Conservation (phyloP, 179 eudicot species). For the Beta macrorhiza region DNA sequence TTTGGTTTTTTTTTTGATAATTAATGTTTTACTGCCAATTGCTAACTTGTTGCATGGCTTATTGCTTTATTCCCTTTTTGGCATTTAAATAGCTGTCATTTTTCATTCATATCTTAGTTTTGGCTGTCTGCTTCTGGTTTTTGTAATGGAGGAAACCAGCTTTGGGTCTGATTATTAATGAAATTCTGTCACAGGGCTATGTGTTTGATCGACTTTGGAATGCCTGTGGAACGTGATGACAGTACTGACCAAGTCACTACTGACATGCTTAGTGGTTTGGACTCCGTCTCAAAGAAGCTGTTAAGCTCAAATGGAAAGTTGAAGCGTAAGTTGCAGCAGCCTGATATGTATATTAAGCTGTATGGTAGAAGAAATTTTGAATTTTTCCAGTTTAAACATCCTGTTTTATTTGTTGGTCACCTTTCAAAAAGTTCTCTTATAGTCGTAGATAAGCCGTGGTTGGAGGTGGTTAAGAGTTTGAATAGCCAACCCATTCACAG, state of each 20-base stretch:
- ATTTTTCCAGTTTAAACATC: constrained; percentile 60
- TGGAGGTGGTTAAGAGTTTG: constrained; percentile 63
- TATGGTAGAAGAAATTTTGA: constrained; percentile 61
- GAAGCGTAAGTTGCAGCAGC: constrained; percentile 56
- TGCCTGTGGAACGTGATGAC: constrained; percentile 58
- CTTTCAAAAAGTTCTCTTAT: constrained; percentile 63
- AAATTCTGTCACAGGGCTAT: constrained; percentile 59
- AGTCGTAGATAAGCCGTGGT: constrained; percentile 91
- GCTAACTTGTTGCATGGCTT: neutral
- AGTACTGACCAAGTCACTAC: constrained; percentile 27
- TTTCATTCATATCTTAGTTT: neutral
- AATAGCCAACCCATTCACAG: constrained; percentile 82
- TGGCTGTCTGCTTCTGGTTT: neutral
- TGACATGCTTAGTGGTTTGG: constrained; percentile 41
- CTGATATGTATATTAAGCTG: constrained; percentile 32
- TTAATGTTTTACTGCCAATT: neutral
- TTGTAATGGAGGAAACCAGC: neutral
- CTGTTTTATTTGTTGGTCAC: constrained; percentile 84
- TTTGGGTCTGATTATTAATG: constrained; percentile 6
- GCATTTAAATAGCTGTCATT: neutral
- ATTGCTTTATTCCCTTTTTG: neutral
- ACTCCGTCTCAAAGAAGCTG: constrained; percentile 38
- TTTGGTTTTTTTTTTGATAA: no score
- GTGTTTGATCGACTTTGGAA: constrained; percentile 85
- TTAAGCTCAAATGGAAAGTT: constrained; percentile 39